Evolutionary conservation across 2,329 filamentous ascomycete genomes (phyloP).

Genomic region (Penicillium griseofulvum): DNA sequence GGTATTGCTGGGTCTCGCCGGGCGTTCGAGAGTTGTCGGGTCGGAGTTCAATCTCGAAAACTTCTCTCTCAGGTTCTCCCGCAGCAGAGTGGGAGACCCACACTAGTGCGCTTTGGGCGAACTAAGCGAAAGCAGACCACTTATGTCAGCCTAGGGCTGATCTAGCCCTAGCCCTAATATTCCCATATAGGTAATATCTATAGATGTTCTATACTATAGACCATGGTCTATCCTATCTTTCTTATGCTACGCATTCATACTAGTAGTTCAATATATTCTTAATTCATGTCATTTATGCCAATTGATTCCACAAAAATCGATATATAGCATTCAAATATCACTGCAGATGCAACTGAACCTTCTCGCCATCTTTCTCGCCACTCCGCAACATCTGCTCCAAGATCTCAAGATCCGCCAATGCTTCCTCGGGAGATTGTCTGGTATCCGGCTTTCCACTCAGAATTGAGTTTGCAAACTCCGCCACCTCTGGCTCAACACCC

Average conservation of each 20-base stretch:
- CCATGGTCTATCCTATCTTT: not conserved
- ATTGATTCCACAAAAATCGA: not conserved
- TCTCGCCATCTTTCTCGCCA: slow-evolving; percentile 31
- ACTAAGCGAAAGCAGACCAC: slow-evolving; percentile 23
- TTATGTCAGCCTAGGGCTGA: slow-evolving; percentile 27
- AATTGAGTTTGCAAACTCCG: slow-evolving; percentile 53
- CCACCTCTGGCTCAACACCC: slow-evolving; percentile 54
- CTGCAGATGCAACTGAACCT: slow-evolving; percentile 25
- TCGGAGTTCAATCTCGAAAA: slow-evolving; percentile 42
- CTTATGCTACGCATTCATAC: not conserved
- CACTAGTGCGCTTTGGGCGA: slow-evolving; percentile 33
- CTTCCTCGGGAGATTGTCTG: slow-evolving; percentile 51
- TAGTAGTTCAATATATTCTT: not conserved
- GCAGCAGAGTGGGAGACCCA: slow-evolving; percentile 33
- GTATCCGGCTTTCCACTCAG: slow-evolving; percentile 41
- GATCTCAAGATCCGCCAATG: slow-evolving; percentile 53
- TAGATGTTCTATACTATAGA: slow-evolving; percentile 5
- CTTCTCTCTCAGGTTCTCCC: slow-evolving; percentile 38
- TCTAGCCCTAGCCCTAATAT: slow-evolving; percentile 19
- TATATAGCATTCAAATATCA: not conserved
- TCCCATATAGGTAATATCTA: slow-evolving; percentile 12
- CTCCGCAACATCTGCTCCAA: slow-evolving; percentile 38
- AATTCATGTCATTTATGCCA: not conserved
- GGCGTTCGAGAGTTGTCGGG: slow-evolving; percentile 45
- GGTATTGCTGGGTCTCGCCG: slow-evolving; percentile 45